Conservation (phyloP, 345 rosid genomes). For the Conringia planisiliqua region DNA sequence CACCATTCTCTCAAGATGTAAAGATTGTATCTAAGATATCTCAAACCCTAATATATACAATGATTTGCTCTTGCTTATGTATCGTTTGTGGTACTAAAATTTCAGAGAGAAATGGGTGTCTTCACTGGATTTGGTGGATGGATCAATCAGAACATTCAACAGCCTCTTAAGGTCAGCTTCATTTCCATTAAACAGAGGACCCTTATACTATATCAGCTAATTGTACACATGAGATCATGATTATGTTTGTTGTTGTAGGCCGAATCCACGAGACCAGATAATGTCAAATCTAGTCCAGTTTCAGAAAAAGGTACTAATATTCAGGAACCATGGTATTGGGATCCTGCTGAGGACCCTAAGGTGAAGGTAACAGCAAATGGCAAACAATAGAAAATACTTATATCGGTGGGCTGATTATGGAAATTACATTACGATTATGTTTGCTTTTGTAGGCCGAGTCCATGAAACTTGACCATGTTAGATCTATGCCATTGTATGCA, state of each 20-base stretch:
- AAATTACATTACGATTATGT: not conserved
- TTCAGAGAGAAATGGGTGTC: not conserved
- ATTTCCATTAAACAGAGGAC: not conserved
- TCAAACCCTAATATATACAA: not conserved
- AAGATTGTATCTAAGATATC: not conserved
- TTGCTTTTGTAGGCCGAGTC: constrained; percentile 41
- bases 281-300: not conserved
- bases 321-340: constrained; percentile 15
- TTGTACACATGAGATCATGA: not conserved
- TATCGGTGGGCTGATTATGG: not conserved
- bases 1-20: not conserved
- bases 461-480: constrained; percentile 30
- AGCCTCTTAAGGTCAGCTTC: constrained; percentile 14
- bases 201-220: not conserved
- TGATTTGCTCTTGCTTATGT: not conserved
- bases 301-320: not conserved
- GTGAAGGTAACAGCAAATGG: not conserved
- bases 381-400: not conserved
- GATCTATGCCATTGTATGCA: not conserved
- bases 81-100: not conserved
- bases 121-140: not conserved
- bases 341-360: constrained; percentile 1
- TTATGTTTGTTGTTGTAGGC: not conserved
- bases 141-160: constrained; percentile 17
- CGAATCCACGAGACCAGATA: not conserved